These are phyloP conservation scores for Syncephalis fuscata DNA, from an alignment of 371 early-diverging fungal genomes.

Conservation along the genomic window DNA sequence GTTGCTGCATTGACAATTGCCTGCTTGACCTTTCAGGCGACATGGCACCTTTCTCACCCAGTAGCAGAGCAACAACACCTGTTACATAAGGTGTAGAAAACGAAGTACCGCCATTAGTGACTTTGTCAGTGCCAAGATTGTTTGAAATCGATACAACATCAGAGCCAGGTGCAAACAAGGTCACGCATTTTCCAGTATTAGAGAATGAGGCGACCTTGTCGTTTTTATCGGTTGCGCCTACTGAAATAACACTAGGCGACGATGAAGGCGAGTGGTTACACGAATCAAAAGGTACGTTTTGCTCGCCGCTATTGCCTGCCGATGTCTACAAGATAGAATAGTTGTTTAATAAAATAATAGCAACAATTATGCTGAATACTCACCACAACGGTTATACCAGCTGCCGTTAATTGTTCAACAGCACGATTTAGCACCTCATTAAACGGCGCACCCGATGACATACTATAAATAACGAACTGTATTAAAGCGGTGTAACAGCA, in stretches of 20 bases:
- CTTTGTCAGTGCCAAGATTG: slow-evolving; percentile 16
- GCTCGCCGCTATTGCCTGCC: neutral
- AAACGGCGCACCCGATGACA: neutral
- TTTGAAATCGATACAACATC: slow-evolving; percentile 18
- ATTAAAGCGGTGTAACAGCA: neutral
- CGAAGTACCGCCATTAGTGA: slow-evolving; percentile 56
- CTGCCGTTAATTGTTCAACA: neutral
- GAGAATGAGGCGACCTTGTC: slow-evolving; percentile 52
- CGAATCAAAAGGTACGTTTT: slow-evolving; percentile 10
- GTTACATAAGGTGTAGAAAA: slow-evolving; percentile 70
- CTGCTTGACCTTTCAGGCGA: neutral
- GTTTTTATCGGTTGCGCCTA: slow-evolving; percentile 34
- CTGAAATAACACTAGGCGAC: slow-evolving; percentile 29
- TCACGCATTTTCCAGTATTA: slow-evolving; percentile 57
- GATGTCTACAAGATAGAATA: neutral
- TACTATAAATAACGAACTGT: neutral
- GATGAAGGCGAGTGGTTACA: slow-evolving; percentile 46
- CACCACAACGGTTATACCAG: too few species aligned
- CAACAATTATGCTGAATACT: too few species aligned
- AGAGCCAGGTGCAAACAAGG: slow-evolving; percentile 43
- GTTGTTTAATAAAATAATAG: too few species aligned
- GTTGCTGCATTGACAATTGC: neutral
- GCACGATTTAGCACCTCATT: neutral
- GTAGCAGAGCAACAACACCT: slow-evolving; percentile 51
- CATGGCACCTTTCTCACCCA: neutral